Conservation (phyloP, 331 rosid species). For the Prunus yedoensis region DNA sequence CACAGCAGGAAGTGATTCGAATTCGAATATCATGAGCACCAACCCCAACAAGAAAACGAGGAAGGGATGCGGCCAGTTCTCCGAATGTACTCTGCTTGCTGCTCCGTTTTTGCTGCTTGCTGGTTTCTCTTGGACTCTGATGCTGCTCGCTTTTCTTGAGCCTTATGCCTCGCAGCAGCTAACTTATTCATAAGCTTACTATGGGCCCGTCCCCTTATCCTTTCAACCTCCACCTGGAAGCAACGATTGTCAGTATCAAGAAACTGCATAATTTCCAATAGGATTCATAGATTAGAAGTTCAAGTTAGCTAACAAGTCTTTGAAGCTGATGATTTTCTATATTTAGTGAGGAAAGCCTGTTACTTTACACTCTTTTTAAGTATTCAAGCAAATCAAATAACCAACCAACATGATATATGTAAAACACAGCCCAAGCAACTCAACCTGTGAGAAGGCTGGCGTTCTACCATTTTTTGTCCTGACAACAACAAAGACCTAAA, state of each 20-base stretch:
- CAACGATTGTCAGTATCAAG: neutral
- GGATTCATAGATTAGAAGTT: neutral
- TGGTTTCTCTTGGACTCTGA: conserved; percentile 75
- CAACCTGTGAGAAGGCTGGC: neutral
- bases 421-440: neutral
- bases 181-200: conserved; percentile 79
- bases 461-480: neutral
- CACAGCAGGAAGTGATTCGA: neutral
- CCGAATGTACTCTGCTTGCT: conserved; percentile 73
- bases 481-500: conserved; percentile 3
- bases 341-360: neutral
- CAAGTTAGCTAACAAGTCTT: too few species aligned
- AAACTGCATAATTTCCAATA: neutral
- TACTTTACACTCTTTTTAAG: neutral
- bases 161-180: conserved; percentile 75
- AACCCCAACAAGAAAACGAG: conserved; percentile 60
- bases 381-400: neutral
- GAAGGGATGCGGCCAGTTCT: conserved; percentile 79
- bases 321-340: neutral
- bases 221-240: conserved; percentile 87
- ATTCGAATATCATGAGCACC: conserved; percentile 50
- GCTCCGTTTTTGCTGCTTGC: conserved; percentile 75
- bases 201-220: conserved; percentile 67
- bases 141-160: conserved; percentile 84
- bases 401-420: neutral